phyloP scores from a whole-genome alignment of 768 basidiomycete species.

The Lactarius trivialis region DNA sequence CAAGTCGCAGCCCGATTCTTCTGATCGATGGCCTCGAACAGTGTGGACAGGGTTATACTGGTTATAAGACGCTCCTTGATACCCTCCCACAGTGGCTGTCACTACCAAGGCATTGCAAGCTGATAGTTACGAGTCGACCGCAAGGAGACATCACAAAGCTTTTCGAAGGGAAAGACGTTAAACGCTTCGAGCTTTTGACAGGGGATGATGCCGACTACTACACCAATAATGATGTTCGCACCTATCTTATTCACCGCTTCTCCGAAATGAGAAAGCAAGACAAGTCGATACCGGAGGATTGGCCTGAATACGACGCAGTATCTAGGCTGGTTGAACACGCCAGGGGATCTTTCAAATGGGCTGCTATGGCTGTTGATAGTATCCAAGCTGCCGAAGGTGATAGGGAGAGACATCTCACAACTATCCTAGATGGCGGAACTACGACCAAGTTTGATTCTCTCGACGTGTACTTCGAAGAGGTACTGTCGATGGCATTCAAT shows the following conservation, averaged over 20 bases:
- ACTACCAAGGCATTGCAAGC: constrained; percentile 16
- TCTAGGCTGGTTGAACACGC: neutral
- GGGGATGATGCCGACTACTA: constrained; percentile 1
- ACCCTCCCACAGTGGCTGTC: constrained; percentile 8
- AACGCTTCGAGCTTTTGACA: constrained; percentile 9
- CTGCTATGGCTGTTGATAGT: constrained; percentile 3
- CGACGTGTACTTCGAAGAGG: constrained; percentile 5
- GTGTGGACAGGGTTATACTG: neutral
- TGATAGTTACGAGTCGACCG: constrained; percentile 13
- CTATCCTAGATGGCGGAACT: constrained; percentile 5
- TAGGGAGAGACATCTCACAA: neutral
- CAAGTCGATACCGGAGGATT: constrained; percentile 1
- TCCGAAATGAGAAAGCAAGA: constrained; percentile 11
- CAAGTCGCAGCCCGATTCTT: neutral
- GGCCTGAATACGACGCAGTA: constrained; percentile 10
- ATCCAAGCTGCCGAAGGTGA: neutral
- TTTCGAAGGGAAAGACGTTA: constrained; percentile 4
- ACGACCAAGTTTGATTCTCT: neutral
- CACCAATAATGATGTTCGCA: neutral
- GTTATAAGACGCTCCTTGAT: neutral
- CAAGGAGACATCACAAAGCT: constrained; percentile 7
- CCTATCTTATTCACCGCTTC: constrained; percentile 15
- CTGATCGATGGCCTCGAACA: constrained; percentile 16
- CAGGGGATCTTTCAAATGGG: constrained; percentile 16
- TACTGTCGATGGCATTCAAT: neutral